A percentile compares a stretch with the other conserved stretches of the same genome.
phyloP scores from a whole-genome alignment of 805 yeast genomes.

The Kluyveromyces wickerhamii region DNA sequence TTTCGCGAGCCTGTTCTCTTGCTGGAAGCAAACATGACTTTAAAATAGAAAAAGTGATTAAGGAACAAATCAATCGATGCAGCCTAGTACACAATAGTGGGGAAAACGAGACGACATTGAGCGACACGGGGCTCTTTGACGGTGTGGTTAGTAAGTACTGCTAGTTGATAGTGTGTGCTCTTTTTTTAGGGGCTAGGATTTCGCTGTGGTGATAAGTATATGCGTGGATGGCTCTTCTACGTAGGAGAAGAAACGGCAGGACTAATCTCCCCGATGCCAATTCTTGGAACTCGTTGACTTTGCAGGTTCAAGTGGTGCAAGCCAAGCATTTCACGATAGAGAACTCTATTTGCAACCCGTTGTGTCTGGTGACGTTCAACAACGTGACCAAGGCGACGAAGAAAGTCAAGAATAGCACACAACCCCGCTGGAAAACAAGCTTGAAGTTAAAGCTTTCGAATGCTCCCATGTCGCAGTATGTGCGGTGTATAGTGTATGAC shows the following conservation, averaged over 20 bases:
- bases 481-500: constrained; percentile 26
- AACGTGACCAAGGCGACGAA: constrained; percentile 18
- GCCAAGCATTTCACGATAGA: constrained; percentile 19
- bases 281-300: constrained; percentile 8
- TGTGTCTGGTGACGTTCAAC: constrained; percentile 25
- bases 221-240: background rate
- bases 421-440: constrained; percentile 21
- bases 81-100: no score
- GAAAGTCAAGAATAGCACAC: constrained; percentile 16
- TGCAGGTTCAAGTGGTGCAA: constrained; percentile 18
- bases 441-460: constrained; percentile 23
- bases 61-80: no score
- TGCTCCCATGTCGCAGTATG: constrained; percentile 21
- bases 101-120: no score
- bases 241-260: background rate
- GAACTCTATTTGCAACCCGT: constrained; percentile 23
- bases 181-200: no score
- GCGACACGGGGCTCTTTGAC: no score
- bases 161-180: no score
- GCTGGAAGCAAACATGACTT: no score
- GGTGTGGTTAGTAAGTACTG: no score
- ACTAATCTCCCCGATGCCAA: background rate
- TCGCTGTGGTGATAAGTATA: no score
- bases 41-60: no score
- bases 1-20: no score